These are phyloP conservation scores for Kregervanrija delftensis DNA, from an alignment of 805 yeast genomes.

Conservation along the genomic window DNA sequence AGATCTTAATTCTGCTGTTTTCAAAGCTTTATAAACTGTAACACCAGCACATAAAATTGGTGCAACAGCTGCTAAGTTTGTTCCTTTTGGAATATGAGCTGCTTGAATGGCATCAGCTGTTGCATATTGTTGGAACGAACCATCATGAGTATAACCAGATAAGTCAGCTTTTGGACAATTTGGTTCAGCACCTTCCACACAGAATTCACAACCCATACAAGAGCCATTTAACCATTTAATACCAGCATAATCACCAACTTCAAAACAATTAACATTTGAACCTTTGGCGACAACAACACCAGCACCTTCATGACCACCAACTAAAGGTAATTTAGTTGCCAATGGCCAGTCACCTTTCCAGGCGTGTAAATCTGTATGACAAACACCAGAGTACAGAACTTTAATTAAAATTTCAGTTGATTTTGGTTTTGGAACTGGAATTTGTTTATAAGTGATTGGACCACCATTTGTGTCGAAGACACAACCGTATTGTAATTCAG, in stretches of 20 bases:
- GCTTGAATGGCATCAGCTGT: conserved; percentile 86
- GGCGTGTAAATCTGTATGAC: conserved; percentile 88
- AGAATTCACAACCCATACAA: conserved; percentile 66
- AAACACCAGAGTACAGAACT: conserved; percentile 78
- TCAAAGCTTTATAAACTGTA: conserved; percentile 84
- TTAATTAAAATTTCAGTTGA: conserved; percentile 68
- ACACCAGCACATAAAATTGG: conserved; percentile 89
- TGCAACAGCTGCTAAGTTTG: conserved; percentile 68
- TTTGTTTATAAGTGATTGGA: conserved; percentile 53
- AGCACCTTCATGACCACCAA: conserved; percentile 85
- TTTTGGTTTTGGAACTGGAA: conserved; percentile 71
- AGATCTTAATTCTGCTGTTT: conserved; percentile 64
- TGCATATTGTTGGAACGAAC: conserved; percentile 86
- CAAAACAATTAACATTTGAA: conserved; percentile 53
- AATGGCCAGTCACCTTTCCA: conserved; percentile 90
- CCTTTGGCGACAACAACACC: conserved; percentile 75
- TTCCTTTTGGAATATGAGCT: conserved; percentile 64
- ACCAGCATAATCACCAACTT: conserved; percentile 74
- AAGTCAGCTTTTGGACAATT: conserved; percentile 63
- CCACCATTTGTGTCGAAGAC: conserved; percentile 59
- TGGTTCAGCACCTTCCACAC: conserved; percentile 58
- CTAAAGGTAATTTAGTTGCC: conserved; percentile 60
- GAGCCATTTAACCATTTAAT: conserved; percentile 75
- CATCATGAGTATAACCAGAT: conserved; percentile 85
- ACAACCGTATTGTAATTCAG: conserved; percentile 60